Percentiles rank a stretch among this genome's conserved stretches.
phyloP scores from a whole-genome alignment of 805 yeast species.

The Yarrowia yakushimensis region DNA sequence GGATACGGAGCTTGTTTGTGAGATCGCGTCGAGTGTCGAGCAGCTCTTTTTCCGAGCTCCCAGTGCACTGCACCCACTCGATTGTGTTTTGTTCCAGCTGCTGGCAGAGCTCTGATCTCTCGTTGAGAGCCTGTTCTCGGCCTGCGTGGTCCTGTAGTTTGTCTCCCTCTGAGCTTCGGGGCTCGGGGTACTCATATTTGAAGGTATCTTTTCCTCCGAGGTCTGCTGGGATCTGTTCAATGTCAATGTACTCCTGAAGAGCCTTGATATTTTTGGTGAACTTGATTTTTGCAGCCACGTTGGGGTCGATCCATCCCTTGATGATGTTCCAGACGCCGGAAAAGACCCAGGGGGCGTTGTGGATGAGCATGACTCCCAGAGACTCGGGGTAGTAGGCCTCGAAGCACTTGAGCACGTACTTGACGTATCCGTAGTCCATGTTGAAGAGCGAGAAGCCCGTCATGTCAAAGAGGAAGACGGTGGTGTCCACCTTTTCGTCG shows the following conservation, averaged over 20 bases:
- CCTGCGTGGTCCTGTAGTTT: conserved; percentile 15
- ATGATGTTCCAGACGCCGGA: conserved; percentile 80
- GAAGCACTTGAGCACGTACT: conserved; percentile 68
- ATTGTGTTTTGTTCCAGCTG: conserved; percentile 17
- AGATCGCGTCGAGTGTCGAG: neutral
- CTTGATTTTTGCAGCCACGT: conserved; percentile 71
- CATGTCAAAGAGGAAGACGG: conserved; percentile 68
- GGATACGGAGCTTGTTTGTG: neutral
- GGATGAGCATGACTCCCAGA: conserved; percentile 65
- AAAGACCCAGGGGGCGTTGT: conserved; percentile 84
- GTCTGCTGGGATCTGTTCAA: conserved; percentile 52
- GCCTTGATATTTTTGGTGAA: conserved; percentile 65
- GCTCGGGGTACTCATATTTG: conserved; percentile 50
- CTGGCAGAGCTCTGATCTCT: conserved; percentile 3
- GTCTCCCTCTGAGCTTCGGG: conserved; percentile 51
- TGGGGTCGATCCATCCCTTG: conserved; percentile 82
- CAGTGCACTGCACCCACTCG: conserved; percentile 12
- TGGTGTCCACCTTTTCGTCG: conserved; percentile 59
- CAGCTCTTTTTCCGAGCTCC: neutral
- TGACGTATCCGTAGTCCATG: conserved; percentile 77
- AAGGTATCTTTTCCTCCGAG: conserved; percentile 61
- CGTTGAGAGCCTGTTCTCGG: conserved; percentile 12
- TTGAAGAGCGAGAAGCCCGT: conserved; percentile 73
- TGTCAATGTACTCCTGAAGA: conserved; percentile 51
- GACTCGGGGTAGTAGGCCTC: conserved; percentile 87